A percentile compares a stretch with the other conserved stretches of the same genome.
These are phyloP conservation scores for Fragaria ananassa DNA, from an alignment of 306 rosid genomes.

Conservation along the genomic window DNA sequence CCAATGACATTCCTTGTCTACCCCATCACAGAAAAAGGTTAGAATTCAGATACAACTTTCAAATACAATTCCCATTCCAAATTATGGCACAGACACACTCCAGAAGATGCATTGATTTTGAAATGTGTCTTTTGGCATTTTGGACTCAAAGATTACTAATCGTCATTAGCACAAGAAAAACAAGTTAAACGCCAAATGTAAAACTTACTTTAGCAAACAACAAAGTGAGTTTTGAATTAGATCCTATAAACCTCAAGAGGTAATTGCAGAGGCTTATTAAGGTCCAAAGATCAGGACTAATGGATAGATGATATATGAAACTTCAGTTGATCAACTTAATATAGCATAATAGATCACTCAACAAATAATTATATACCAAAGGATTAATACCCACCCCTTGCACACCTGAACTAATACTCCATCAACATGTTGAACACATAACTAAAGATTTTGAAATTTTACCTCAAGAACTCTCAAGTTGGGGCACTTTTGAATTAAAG, in stretches of 20 bases:
- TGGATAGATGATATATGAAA: not conserved
- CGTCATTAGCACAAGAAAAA: not conserved
- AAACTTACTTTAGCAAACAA: not conserved
- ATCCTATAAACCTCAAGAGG: not conserved
- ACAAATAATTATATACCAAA: not conserved
- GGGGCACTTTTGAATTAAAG: constrained; percentile 77
- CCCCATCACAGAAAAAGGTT: constrained; percentile 23
- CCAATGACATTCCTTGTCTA: constrained; percentile 97
- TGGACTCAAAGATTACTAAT: not conserved
- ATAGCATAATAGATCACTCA: not conserved
- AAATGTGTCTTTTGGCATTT: not conserved
- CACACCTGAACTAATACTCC: not conserved
- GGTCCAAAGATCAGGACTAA: not conserved
- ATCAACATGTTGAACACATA: not conserved
- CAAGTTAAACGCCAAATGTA: not conserved
- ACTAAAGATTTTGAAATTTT: constrained; percentile 15
- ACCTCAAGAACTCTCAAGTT: constrained; percentile 91
- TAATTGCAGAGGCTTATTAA: not conserved
- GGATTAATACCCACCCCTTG: not conserved
- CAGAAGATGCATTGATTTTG: not conserved
- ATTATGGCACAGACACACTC: constrained; percentile 4
- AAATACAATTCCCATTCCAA: constrained; percentile 11
- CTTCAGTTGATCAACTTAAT: not conserved
- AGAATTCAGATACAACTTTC: constrained; percentile 17
- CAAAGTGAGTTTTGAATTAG: not conserved